Evolutionary conservation across 2,329 filamentous ascomycete genomes (phyloP), one percentile per base, ranked within the genome.

Genomic region (Aspergillus fructus): DNA sequence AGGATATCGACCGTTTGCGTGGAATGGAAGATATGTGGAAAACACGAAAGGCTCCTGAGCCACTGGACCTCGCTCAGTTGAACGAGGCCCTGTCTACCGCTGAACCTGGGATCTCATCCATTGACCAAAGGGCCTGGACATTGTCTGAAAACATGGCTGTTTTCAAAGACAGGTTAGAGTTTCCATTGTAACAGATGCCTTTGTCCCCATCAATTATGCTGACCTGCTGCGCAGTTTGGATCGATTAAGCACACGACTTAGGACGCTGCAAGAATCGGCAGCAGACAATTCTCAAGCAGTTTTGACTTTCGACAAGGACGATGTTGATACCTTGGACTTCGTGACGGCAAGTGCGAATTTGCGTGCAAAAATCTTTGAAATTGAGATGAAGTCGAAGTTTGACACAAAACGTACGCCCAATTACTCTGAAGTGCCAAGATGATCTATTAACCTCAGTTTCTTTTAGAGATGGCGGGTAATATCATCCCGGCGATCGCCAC

Each of bases 401-500:
- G 93, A 97, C 70, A 93, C 94, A 68, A 99, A 99, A 78, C 85
- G 81, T 83, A 67, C 63, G 79, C 48, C 23, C 39, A n/a, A 8
- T n/a, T 19, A 39, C 7, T 45, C 12, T 24, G 33, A 30, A 11
- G 4, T 12, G 13, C n/a, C 19, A 5, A 9, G 48, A 33, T 21
- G 6, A 42, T 27, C 23, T 54, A 53, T 59, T 61, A 47, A 60
- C 19, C 19, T 33, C 21, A n/a, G 15, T 37, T 30, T 58, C 62
- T 41, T 66, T 83, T 90, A 58, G 55, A 99, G 76, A 99, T 97
- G 93, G 94, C 94, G 4, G 94, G 94, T 53, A 99, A 99, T 72
- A 99, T 99, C 67, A 99, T 99, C 60, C 94, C 94, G 1, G 94
- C 94, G 2, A 99, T 99, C 70, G 94, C 94, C 5, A 99, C 94